Base-by-base conservation (phyloP, 2,329 filamentous ascomycete species). In the Penicillium crustosum region DNA sequence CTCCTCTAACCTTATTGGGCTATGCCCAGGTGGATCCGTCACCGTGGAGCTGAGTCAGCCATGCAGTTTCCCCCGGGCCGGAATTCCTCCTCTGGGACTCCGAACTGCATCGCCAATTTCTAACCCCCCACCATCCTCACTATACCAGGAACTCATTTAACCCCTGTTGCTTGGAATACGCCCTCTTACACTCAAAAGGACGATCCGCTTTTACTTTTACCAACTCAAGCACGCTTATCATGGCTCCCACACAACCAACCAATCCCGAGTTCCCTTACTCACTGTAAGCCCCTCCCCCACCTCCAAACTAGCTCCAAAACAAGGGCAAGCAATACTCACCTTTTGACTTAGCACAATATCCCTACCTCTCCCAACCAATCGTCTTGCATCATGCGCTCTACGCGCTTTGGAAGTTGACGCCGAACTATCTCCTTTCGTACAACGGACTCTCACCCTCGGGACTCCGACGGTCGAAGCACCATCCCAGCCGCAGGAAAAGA, bases 401-500 rank as follows among this genome's bases (percentile, higher is more conserved):
- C 83, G 84, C 66, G 85, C 91, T 39, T 83, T 97, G 43, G 81
- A 87, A 58, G 93, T 97, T 66, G 94, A 99, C 77, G 83, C 87
- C 61, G 94, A 99, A 73, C 83, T 97, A 49, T 97, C 93, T 1
- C 85, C 89, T 15, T 84, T 94, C 12, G 93, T 97, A 55, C 83
- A 82, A 45, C 87, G 93, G 57, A 80, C 82, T 2, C 88, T 97
- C 63, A 80, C 82, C 41, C 79, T 91, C 49, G 75, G 78, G 25
- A 49, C 72, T 21, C 67, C 63, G 29, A 47, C 70, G 15, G 53
- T 62, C 35, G 55, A 62, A 23, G 44, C 50, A 50, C 25, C 62
- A 42, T 48, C 64, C 50, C 61, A 67, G 38, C 65, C 64, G 4
- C 63, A 64, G 44, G 65, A 66, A 52, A 67, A 67, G 47, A 67